Percentiles rank a stretch among this genome's conserved stretches.
These are phyloP conservation scores for Saccharomyces hybrid DNA, from an alignment of 1,139 yeast genomes.

Conservation along the genomic window DNA sequence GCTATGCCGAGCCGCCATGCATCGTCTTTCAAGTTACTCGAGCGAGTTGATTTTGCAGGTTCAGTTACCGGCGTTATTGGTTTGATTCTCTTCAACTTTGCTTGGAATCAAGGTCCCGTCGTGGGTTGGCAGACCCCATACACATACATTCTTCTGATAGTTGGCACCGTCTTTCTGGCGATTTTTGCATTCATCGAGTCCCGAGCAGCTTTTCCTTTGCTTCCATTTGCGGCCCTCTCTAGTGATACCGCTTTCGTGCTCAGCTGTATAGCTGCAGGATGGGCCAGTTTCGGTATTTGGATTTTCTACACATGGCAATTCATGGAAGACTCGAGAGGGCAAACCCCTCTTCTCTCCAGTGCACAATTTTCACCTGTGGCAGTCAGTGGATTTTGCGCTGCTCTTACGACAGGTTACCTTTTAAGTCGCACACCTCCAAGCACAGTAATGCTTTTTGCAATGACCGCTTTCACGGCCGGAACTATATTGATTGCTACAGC, in stretches of 20 bases:
- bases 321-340: slow-evolving; percentile 32
- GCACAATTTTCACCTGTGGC: slow-evolving; percentile 37
- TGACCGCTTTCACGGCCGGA: slow-evolving; percentile 40
- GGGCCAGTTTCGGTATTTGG: slow-evolving; percentile 59
- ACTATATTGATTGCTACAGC: slow-evolving; percentile 39
- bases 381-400: slow-evolving; percentile 32
- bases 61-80: slow-evolving; percentile 43
- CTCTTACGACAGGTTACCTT: slow-evolving; percentile 41
- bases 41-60: slow-evolving; percentile 33
- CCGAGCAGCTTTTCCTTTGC: slow-evolving; percentile 38
- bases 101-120: slow-evolving; percentile 58
- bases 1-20: neutral
- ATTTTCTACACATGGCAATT: slow-evolving; percentile 40
- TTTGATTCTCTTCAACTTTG: slow-evolving; percentile 44
- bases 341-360: slow-evolving; percentile 34
- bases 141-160: slow-evolving; percentile 43
- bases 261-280: slow-evolving; percentile 46
- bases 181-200: slow-evolving; percentile 36
- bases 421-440: slow-evolving; percentile 36
- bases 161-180: slow-evolving; percentile 38
- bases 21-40: neutral
- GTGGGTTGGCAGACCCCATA: slow-evolving; percentile 49
- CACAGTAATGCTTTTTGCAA: slow-evolving; percentile 39
- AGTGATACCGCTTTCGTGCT: slow-evolving; percentile 41
- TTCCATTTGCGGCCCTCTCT: slow-evolving; percentile 39